A percentile compares a stretch with the other conserved stretches of the same genome.
Evolutionary conservation across 495 filamentous ascomycete genomes (phyloP).

Genomic region (Penicillium bialowiezense): DNA sequence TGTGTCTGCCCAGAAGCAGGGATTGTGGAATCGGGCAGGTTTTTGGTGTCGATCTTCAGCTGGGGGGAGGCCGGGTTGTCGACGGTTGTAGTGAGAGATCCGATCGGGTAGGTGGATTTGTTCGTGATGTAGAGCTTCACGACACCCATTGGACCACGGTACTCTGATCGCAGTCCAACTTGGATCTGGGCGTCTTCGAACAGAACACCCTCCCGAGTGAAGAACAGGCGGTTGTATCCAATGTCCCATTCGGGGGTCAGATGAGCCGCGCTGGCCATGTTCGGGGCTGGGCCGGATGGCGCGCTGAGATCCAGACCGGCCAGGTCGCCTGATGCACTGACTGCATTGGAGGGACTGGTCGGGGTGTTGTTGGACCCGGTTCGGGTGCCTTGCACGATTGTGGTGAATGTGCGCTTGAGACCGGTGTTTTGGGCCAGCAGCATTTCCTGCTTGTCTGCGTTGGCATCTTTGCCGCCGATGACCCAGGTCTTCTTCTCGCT

Average conservation of each 20-base stretch:
- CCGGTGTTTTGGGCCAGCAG: conserved; percentile 77
- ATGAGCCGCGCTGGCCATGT: conserved; percentile 89
- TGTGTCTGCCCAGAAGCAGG: conserved; percentile 74
- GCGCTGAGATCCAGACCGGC: conserved; percentile 75
- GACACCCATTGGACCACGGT: conserved; percentile 88
- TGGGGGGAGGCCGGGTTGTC: conserved; percentile 72
- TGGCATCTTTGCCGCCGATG: conserved; percentile 90
- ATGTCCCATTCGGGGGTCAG: conserved; percentile 91
- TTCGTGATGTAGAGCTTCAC: conserved; percentile 95
- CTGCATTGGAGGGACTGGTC: conserved; percentile 15
- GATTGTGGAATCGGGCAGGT: conserved; percentile 81
- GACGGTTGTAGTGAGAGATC: conserved; percentile 89
- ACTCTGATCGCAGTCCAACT: conserved; percentile 88
- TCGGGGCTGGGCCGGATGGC: conserved; percentile 60
- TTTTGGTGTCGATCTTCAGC: conserved; percentile 80
- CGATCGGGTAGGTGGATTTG: conserved; percentile 78
- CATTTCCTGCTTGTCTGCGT: conserved; percentile 75
- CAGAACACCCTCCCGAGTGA: conserved; percentile 78
- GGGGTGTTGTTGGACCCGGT: conserved; percentile 48
- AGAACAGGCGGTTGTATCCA: conserved; percentile 82
- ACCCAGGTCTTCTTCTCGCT: conserved; percentile 96
- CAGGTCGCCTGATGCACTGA: conserved; percentile 57
- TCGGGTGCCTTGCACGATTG: conserved; percentile 50
- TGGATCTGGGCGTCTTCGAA: conserved; percentile 96
- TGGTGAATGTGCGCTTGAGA: conserved; percentile 79